Evolutionary conservation across 23 red algal species (phyloP).

Genomic region (Gracilariopsis chorda): DNA sequence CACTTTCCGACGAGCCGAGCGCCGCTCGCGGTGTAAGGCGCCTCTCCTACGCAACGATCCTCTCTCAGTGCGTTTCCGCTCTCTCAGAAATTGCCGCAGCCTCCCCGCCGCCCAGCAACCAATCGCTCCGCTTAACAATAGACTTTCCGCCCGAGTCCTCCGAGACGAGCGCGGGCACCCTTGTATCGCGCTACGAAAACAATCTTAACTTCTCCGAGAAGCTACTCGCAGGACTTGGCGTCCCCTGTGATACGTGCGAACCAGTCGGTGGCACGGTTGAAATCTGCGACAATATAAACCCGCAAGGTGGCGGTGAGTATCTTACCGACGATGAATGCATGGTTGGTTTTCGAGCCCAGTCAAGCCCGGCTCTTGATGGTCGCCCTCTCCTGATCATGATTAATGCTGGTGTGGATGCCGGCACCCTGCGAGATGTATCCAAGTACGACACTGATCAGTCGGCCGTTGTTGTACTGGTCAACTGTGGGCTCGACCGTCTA

Average conservation of each 20-base stretch:
- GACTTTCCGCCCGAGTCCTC: slow-evolving; percentile 66
- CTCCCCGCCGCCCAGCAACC: not conserved
- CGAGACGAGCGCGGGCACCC: slow-evolving; percentile 57
- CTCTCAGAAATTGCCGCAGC: not conserved
- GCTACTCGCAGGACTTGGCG: slow-evolving; percentile 11
- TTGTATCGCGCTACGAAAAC: slow-evolving; percentile 69
- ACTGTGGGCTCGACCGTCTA: slow-evolving; percentile 46
- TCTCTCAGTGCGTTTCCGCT: not conserved
- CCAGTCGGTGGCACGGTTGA: slow-evolving; percentile 30
- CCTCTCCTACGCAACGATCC: not conserved
- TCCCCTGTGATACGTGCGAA: not conserved
- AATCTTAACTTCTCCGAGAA: slow-evolving; percentile 55
- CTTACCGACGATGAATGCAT: slow-evolving; percentile 73
- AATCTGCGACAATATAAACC: slow-evolving; percentile 69
- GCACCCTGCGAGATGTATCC: slow-evolving; percentile 12
- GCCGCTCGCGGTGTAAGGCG: not conserved
- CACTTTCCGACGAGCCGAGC: not conserved
- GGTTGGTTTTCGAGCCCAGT: slow-evolving; percentile 15
- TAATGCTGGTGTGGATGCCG: slow-evolving; percentile 65
- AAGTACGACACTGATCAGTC: not conserved
- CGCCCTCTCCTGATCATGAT: slow-evolving; percentile 15
- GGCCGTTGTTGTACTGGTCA: slow-evolving; percentile 38
- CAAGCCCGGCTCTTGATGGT: not conserved
- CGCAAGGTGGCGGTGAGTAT: slow-evolving; percentile 75
- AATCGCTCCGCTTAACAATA: slow-evolving; percentile 4